Evolutionary conservation across 2,329 filamentous ascomycete species (phyloP).

Genomic region (Fusarium aywerte): DNA sequence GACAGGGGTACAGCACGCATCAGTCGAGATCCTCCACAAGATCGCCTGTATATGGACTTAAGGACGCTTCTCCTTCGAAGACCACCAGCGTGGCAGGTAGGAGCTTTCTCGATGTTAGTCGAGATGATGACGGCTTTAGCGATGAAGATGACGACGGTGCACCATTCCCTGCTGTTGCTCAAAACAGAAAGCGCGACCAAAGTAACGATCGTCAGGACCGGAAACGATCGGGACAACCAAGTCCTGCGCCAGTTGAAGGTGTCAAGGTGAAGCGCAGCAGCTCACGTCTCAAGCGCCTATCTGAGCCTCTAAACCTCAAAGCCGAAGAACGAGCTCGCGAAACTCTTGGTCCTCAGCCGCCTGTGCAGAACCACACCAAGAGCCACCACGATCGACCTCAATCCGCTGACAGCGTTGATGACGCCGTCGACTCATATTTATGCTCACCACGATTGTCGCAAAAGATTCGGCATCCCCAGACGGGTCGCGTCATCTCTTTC

Average conservation of each 20-base stretch:
- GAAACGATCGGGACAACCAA: conserved; percentile 60
- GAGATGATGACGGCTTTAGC: conserved; percentile 48
- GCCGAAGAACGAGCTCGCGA: conserved; percentile 51
- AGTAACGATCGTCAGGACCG: conserved; percentile 59
- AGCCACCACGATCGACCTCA: conserved; percentile 76
- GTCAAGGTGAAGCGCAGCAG: conserved; percentile 64
- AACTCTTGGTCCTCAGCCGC: conserved; percentile 45
- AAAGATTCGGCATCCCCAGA: conserved; percentile 86
- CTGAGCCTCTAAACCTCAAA: conserved; percentile 58
- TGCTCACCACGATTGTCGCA: conserved; percentile 86
- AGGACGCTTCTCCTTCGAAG: conserved; percentile 39
- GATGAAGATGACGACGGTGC: conserved; percentile 69
- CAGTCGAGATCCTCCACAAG: conserved; percentile 25
- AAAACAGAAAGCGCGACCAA: conserved; percentile 64
- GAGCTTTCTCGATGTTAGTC: conserved; percentile 44
- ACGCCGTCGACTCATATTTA: conserved; percentile 87
- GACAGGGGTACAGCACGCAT: conserved; percentile 26
- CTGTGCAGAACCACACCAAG: conserved; percentile 48
- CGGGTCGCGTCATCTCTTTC: conserved; percentile 89
- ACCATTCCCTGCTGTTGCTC: conserved; percentile 75
- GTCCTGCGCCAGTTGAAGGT: conserved; percentile 59
- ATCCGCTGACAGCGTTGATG: conserved; percentile 87
- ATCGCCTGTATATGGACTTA: conserved; percentile 37
- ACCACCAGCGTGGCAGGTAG: conserved; percentile 35
- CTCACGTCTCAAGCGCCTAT: conserved; percentile 69